A percentile compares a stretch with the other conserved stretches of the same genome.
Evolutionary conservation across 2,329 filamentous ascomycete species (phyloP).

Genomic region (Scorias spongiosa): DNA sequence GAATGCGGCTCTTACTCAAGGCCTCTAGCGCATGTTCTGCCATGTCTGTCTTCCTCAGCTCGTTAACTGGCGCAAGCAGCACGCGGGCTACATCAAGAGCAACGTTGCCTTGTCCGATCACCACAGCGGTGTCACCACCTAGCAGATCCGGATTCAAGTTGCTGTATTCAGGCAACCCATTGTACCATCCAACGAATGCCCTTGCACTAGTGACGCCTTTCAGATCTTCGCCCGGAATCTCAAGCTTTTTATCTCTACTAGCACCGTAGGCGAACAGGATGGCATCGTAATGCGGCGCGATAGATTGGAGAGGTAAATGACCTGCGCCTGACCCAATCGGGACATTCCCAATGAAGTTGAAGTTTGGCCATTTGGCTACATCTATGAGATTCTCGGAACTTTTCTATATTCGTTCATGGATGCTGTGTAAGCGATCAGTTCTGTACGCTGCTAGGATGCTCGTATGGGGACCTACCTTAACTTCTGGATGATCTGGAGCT

Average conservation of each 20-base stretch:
- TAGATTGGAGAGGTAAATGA: slow-evolving; percentile 45
- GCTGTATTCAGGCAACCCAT: slow-evolving; percentile 74
- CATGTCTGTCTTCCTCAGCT: slow-evolving; percentile 72
- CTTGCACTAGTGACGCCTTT: slow-evolving; percentile 73
- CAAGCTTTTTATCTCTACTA: slow-evolving; percentile 63
- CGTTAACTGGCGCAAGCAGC: slow-evolving; percentile 59
- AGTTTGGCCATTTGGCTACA: slow-evolving; percentile 65
- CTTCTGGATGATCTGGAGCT: slow-evolving; percentile 95
- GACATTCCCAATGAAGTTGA: slow-evolving; percentile 85
- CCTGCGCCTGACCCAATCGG: slow-evolving; percentile 47
- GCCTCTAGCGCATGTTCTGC: slow-evolving; percentile 66
- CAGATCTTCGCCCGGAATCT: slow-evolving; percentile 65
- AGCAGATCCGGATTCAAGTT: slow-evolving; percentile 58
- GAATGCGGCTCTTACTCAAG: slow-evolving; percentile 57
- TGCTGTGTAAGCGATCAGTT: slow-evolving; percentile 9
- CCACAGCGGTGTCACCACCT: slow-evolving; percentile 63
- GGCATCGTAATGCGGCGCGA: slow-evolving; percentile 78
- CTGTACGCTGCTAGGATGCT: not conserved
- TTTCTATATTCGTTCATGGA: slow-evolving; percentile 42
- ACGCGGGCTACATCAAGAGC: slow-evolving; percentile 87
- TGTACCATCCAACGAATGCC: slow-evolving; percentile 97
- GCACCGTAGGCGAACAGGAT: slow-evolving; percentile 89
- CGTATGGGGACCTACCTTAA: slow-evolving; percentile 53
- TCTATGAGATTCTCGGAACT: slow-evolving; percentile 89
- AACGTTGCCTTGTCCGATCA: slow-evolving; percentile 93